Percentiles rank a stretch among this genome's conserved stretches.
phyloP scores from a whole-genome alignment of 2,329 filamentous ascomycete species.

The Trichoderma afroharzianum region DNA sequence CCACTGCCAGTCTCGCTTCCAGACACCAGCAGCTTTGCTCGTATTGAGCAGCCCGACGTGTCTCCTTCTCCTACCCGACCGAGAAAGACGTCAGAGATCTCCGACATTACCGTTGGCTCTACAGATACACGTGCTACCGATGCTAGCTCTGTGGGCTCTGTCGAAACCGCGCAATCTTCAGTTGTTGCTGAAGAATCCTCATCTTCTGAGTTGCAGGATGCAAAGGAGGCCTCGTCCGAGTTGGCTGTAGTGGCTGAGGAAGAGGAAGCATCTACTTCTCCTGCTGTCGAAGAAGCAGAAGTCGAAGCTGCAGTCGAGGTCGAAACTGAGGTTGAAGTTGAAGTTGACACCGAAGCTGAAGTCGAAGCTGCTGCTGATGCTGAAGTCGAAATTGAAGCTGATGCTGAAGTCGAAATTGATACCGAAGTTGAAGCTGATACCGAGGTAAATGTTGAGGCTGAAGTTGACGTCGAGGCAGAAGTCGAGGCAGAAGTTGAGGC shows the following conservation, averaged over 20 bases:
- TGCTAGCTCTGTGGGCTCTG: background rate
- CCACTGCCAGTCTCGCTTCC: background rate
- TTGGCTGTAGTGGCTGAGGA: background rate
- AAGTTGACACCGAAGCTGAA: background rate
- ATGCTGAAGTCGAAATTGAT: background rate
- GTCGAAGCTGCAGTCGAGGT: background rate
- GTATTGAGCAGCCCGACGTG: background rate
- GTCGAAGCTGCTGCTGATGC: no score
- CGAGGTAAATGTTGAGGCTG: background rate
- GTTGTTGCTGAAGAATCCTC: background rate
- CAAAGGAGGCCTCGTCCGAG: background rate
- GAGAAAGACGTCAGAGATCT: background rate
- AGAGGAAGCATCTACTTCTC: background rate
- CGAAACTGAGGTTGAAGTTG: background rate
- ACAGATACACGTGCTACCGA: constrained; percentile 8
- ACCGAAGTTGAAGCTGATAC: background rate
- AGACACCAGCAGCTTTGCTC: background rate
- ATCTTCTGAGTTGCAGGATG: background rate
- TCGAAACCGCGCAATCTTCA: constrained; percentile 11
- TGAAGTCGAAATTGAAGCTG: background rate
- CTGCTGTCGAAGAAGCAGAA: background rate
- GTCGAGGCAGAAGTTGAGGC: background rate
- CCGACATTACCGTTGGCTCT: background rate
- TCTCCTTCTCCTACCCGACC: background rate
- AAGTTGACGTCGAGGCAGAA: background rate